phyloP scores from a whole-genome alignment of 2,329 filamentous ascomycete species.

The Pleurostoma richardsiae region DNA sequence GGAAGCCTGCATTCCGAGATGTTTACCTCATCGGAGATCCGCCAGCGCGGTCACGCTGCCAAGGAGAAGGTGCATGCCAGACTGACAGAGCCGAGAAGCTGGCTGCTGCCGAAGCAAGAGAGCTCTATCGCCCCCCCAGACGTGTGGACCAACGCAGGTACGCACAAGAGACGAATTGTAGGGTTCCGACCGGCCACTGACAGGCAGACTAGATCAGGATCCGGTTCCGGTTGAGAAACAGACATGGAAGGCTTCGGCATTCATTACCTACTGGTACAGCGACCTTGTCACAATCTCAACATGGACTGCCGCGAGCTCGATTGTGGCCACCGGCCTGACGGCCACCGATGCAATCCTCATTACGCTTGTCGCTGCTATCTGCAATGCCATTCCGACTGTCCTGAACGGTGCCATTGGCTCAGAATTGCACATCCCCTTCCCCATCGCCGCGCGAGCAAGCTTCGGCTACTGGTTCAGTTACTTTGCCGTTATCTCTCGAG shows the following conservation, averaged over 20 bases:
- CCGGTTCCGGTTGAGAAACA: conserved; percentile 4
- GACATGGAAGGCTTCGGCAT: conserved; percentile 9
- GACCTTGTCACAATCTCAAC: conserved; percentile 10
- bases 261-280: conserved; percentile 9
- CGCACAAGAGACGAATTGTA: neutral
- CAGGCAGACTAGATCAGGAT: conserved; percentile 3
- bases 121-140: conserved; percentile 22
- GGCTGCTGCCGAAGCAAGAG: conserved; percentile 22
- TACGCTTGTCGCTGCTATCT: conserved; percentile 44
- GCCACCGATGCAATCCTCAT: conserved; percentile 9
- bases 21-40: conserved; percentile 35
- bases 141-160: conserved; percentile 22
- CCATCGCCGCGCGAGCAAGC: conserved; percentile 25
- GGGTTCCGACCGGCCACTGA: conserved; percentile 11
- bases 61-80: conserved; percentile 13
- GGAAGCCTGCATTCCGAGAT: conserved; percentile 21
- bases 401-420: conserved; percentile 28
- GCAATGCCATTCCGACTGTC: conserved; percentile 42
- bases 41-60: conserved; percentile 8
- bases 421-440: conserved; percentile 28
- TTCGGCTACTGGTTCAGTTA: conserved; percentile 29
- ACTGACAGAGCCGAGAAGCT: conserved; percentile 18
- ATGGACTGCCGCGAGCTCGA: conserved; percentile 6
- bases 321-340: conserved; percentile 6
- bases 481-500: conserved; percentile 23